Percentiles rank a stretch among this genome's conserved stretches.
Evolutionary conservation across 1,284 basidiomycete species (phyloP).

Genomic region (Trichosporon coremiiforme): DNA sequence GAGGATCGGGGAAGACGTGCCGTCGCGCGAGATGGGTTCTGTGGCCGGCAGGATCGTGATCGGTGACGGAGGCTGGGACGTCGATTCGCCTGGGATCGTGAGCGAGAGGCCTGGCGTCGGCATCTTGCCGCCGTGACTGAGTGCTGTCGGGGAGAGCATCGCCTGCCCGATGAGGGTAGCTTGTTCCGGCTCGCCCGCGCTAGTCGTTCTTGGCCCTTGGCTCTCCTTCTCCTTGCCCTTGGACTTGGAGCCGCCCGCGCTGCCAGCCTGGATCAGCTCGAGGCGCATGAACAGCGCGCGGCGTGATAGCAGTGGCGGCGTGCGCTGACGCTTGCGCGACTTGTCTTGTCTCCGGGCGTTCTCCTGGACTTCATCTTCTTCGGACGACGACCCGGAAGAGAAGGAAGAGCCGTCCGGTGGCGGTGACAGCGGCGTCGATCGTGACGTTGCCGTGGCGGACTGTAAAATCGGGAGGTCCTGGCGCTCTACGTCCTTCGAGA

Average conservation of each 20-base stretch:
- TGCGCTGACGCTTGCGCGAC: conserved; percentile 3
- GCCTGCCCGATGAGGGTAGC: conserved; percentile 9
- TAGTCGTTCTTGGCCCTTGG: conserved; percentile 16
- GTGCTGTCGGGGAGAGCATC: conserved; percentile 2
- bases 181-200: neutral
- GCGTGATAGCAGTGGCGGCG: conserved; percentile 21
- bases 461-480: conserved; percentile 47
- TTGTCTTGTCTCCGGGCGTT: neutral
- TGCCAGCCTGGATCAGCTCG: conserved; percentile 20
- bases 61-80: conserved; percentile 33
- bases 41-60: conserved; percentile 45
- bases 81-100: conserved; percentile 27
- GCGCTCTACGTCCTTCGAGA: conserved; percentile 49
- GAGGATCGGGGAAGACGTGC: conserved; percentile 20
- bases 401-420: conserved; percentile 23
- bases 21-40: conserved; percentile 17
- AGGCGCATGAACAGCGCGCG: conserved; percentile 28
- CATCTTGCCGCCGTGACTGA: conserved; percentile 5
- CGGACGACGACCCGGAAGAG: conserved; percentile 25
- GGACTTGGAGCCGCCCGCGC: neutral
- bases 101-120: conserved; percentile 34
- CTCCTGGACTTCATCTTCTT: conserved; percentile 9
- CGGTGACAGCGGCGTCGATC: conserved; percentile 37
- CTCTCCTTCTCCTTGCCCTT: conserved; percentile 30
- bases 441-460: conserved; percentile 28